phyloP scores from a whole-genome alignment of 2,329 filamentous ascomycete genomes.

The Zymoseptoria tritici region DNA sequence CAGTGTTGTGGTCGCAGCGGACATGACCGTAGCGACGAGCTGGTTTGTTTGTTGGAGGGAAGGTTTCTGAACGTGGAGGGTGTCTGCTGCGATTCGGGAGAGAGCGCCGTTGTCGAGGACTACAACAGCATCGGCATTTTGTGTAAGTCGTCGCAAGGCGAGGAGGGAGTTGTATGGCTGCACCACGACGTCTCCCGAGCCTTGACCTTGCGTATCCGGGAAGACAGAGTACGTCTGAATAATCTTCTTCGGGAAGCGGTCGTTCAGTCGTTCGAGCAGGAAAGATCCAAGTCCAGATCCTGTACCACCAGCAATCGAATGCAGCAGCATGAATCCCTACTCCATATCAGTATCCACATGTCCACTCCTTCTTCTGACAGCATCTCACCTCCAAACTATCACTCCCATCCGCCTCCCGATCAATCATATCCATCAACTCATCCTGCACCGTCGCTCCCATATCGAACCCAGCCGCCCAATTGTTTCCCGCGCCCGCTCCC shows the following conservation, averaged over 20 bases:
- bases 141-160: constrained; percentile 79
- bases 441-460: constrained; percentile 87
- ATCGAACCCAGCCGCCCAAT: constrained; percentile 95
- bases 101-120: constrained; percentile 94
- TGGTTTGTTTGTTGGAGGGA: constrained; percentile 98
- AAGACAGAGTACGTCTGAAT: constrained; percentile 99
- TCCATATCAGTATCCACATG: not conserved
- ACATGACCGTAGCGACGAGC: constrained; percentile 95
- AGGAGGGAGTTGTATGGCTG: constrained; percentile 97
- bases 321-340: constrained; percentile 93
- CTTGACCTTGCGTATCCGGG: constrained; percentile 69
- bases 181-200: constrained; percentile 82
- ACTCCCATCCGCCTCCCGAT: constrained; percentile 94
- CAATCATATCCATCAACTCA: constrained; percentile 99
- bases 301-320: constrained; percentile 95
- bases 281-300: constrained; percentile 95
- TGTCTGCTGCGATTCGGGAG: constrained; percentile 86
- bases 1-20: constrained; percentile 89
- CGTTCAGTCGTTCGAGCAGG: constrained; percentile 88
- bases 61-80: constrained; percentile 88
- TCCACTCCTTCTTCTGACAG: not conserved
- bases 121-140: constrained; percentile 96
- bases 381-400: constrained; percentile 74
- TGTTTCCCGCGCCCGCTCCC: constrained; percentile 90
- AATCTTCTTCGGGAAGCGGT: constrained; percentile 96